phyloP scores from a whole-genome alignment of 2,329 filamentous ascomycete genomes.

The Penicillium sp. region DNA sequence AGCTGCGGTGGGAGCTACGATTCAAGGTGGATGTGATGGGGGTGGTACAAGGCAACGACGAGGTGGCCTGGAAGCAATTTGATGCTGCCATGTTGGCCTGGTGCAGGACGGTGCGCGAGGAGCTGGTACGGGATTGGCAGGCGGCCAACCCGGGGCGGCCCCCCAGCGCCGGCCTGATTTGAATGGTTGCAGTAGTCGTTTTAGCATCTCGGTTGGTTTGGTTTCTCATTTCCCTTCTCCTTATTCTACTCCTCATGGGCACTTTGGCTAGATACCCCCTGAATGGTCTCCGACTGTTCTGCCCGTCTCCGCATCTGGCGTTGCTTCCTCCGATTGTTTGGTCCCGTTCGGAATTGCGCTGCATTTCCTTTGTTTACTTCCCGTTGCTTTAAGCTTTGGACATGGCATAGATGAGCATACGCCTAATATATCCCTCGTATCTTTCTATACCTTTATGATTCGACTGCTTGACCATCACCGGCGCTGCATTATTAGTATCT shows the following conservation, averaged over 20 bases:
- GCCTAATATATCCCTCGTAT: constrained; percentile 2
- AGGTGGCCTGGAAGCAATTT: constrained; percentile 72
- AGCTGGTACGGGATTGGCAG: constrained; percentile 72
- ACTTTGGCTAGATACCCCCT: constrained; percentile 31
- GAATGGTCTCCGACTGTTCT: constrained; percentile 22
- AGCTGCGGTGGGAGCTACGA: constrained; percentile 86
- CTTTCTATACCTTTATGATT: too few relatives aligned
- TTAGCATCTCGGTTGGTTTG: constrained; percentile 10
- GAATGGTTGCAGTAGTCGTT: not conserved
- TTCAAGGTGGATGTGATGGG: constrained; percentile 81
- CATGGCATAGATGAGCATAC: constrained; percentile 9
- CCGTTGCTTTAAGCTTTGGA: too few relatives aligned
- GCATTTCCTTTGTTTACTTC: constrained; percentile 12
- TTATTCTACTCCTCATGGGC: constrained; percentile 27
- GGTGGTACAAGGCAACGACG: constrained; percentile 69
- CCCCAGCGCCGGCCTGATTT: constrained; percentile 25
- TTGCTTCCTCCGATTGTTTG: constrained; percentile 11
- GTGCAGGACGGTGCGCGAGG: constrained; percentile 77
- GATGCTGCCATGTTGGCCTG: constrained; percentile 79
- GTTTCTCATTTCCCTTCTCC: constrained; percentile 19
- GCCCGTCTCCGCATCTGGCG: constrained; percentile 18
- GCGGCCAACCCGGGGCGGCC: constrained; percentile 32
- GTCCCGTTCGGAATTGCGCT: constrained; percentile 18
- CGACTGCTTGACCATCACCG: too few relatives aligned
- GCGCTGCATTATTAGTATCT: too few relatives aligned